phyloP scores from a whole-genome alignment of 495 filamentous ascomycete species.

The Penicillium simplicissimum region DNA sequence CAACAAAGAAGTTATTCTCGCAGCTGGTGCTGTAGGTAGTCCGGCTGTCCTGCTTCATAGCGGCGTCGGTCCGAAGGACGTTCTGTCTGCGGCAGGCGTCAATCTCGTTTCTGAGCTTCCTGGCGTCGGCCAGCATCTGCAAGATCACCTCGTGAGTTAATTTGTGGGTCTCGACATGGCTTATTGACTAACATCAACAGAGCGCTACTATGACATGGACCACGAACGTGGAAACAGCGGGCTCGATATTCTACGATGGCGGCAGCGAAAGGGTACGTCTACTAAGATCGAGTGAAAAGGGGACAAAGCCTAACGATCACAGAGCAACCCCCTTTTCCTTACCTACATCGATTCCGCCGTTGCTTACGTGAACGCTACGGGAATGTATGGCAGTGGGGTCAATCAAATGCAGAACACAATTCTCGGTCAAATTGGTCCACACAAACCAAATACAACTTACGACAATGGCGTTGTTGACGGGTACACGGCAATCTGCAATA shows the following conservation, averaged over 20 bases:
- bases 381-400: conserved; percentile 23
- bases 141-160: conserved; percentile 46
- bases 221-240: conserved; percentile 29
- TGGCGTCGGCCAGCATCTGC: conserved; percentile 52
- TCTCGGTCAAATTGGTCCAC: conserved; percentile 23
- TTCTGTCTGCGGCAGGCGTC: conserved; percentile 40
- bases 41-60: conserved; percentile 55
- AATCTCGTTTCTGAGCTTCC: conserved; percentile 46
- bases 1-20: conserved; percentile 56
- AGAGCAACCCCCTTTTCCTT: conserved; percentile 31
- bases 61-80: conserved; percentile 45
- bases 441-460: conserved; percentile 29
- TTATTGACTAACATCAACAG: conserved; percentile 18
- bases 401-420: conserved; percentile 16
- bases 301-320: conserved; percentile 9
- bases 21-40: conserved; percentile 55
- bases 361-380: conserved; percentile 35
- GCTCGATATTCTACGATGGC: conserved; percentile 32
- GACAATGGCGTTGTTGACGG: conserved; percentile 30
- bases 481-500: conserved; percentile 38
- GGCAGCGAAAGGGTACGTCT: conserved; percentile 27
- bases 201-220: conserved; percentile 35
- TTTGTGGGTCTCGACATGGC: background rate
- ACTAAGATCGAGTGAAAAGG: background rate
- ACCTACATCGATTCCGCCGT: conserved; percentile 36